Percentiles rank a stretch among this genome's conserved stretches.
Conservation (phyloP, 257 asterid genomes). For the Gardenia jasminoides region DNA sequence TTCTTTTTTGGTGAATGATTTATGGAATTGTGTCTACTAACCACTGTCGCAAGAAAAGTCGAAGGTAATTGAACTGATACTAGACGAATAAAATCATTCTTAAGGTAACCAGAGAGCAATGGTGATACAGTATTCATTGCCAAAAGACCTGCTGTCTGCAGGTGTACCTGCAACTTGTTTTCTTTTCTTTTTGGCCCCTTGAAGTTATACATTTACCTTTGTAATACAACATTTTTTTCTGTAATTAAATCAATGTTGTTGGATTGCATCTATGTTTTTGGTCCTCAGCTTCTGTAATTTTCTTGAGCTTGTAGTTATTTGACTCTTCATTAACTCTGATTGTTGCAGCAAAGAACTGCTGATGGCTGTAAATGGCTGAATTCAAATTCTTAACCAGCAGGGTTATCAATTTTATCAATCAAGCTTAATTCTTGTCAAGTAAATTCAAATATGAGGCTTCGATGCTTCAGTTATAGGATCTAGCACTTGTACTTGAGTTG, state of each 20-base stretch:
- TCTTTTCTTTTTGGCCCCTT: neutral
- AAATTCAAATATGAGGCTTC: neutral
- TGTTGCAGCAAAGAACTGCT: neutral
- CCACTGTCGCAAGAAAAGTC: neutral
- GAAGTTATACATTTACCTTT: neutral
- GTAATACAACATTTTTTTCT: neutral
- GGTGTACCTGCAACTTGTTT: neutral
- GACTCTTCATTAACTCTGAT: neutral
- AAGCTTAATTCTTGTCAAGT: neutral
- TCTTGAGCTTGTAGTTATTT: neutral
- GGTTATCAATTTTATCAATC: neutral
- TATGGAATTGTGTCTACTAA: neutral
- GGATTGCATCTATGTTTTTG: neutral
- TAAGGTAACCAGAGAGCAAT: neutral
- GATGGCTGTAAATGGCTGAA: neutral
- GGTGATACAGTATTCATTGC: neutral
- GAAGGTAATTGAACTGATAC: neutral
- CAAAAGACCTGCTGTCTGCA: neutral
- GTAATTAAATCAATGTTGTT: neutral
- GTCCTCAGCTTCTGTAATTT: neutral
- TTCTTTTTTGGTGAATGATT: too few relatives aligned
- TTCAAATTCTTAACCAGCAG: neutral
- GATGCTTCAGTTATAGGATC: neutral
- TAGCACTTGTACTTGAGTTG: neutral
- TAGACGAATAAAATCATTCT: neutral